Conservation (phyloP, 768 basidiomycete genomes). For the Tricholoma flavovirens region DNA sequence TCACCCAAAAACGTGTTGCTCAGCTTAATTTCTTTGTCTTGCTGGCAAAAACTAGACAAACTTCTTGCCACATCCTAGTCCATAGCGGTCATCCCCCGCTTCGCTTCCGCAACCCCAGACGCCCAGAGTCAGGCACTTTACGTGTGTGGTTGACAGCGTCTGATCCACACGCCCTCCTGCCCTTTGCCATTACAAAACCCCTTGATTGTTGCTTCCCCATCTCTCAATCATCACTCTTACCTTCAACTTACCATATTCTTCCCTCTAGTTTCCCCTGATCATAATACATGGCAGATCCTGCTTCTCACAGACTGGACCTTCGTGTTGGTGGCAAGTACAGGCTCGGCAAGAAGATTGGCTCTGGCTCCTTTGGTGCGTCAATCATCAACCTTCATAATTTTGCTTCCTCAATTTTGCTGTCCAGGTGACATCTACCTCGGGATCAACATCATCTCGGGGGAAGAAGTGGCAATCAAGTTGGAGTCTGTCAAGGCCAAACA, state of each 20-base stretch:
- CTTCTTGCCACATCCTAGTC: background rate
- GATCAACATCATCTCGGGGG: conserved; percentile 99
- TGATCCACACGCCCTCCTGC: conserved; percentile 39
- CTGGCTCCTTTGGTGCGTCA: conserved; percentile 89
- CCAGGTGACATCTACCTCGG: conserved; percentile 98
- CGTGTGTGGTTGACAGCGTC: conserved; percentile 29
- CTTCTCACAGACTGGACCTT: conserved; percentile 72
- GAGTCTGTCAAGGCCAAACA: conserved; percentile 99
- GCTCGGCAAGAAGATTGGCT: conserved; percentile 98
- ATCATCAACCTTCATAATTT: conserved; percentile 1
- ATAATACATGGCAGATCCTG: conserved; percentile 64
- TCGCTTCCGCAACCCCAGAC: conserved; percentile 19
- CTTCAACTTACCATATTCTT: conserved; percentile 15
- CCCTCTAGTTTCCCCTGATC: conserved; percentile 14
- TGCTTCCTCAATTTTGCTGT: conserved; percentile 8
- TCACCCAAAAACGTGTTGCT: conserved; percentile 14
- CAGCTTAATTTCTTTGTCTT: conserved; percentile 7
- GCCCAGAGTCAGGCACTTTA: conserved; percentile 32
- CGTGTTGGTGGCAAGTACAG: conserved; percentile 94
- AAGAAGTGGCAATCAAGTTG: conserved; percentile 99
- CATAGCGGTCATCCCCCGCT: conserved; percentile 4
- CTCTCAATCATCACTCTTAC: conserved; percentile 10
- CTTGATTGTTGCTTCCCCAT: conserved; percentile 20
- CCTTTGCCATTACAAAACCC: conserved; percentile 30
- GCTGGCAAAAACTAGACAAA: background rate